A percentile compares a stretch with the other conserved stretches of the same genome.
phyloP scores from a whole-genome alignment of 1,139 yeast species.

The Pichia sp. region DNA sequence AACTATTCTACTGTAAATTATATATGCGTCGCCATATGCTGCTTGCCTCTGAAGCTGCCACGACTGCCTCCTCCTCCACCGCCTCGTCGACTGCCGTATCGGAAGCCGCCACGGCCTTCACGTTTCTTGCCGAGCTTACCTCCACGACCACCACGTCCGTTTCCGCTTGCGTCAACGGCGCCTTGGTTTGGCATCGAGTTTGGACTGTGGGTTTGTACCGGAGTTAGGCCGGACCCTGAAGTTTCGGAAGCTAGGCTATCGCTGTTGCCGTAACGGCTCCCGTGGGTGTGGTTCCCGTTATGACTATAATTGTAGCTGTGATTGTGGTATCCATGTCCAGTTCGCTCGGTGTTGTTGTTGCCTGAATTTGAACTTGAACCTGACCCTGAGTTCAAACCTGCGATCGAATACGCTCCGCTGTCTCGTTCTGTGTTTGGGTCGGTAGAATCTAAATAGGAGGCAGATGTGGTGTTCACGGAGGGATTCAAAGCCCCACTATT shows the following conservation, averaged over 20 bases:
- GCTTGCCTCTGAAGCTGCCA: conserved; percentile 7
- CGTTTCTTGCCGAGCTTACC: conserved; percentile 6
- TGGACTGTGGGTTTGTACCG: neutral
- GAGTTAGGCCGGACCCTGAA: no score
- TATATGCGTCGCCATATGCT: neutral
- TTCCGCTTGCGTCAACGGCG: conserved; percentile 9
- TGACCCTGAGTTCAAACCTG: neutral
- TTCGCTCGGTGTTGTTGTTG: neutral
- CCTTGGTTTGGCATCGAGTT: conserved; percentile 1
- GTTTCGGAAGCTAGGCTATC: neutral
- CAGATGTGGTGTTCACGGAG: neutral
- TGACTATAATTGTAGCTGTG: neutral
- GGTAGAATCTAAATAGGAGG: neutral
- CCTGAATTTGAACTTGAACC: neutral
- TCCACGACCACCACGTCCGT: conserved; percentile 6
- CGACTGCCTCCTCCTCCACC: neutral
- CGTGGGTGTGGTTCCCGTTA: neutral
- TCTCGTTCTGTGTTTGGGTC: neutral
- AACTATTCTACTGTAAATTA: neutral
- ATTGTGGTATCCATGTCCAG: conserved; percentile 1
- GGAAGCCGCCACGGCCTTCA: conserved; percentile 6
- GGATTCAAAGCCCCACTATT: neutral
- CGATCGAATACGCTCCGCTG: neutral
- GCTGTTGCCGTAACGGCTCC: neutral
- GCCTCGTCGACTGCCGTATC: conserved; percentile 7